These are phyloP conservation scores for Diaporthe sp. DNA, from an alignment of 2,329 filamentous ascomycete genomes.

Conservation along the genomic window DNA sequence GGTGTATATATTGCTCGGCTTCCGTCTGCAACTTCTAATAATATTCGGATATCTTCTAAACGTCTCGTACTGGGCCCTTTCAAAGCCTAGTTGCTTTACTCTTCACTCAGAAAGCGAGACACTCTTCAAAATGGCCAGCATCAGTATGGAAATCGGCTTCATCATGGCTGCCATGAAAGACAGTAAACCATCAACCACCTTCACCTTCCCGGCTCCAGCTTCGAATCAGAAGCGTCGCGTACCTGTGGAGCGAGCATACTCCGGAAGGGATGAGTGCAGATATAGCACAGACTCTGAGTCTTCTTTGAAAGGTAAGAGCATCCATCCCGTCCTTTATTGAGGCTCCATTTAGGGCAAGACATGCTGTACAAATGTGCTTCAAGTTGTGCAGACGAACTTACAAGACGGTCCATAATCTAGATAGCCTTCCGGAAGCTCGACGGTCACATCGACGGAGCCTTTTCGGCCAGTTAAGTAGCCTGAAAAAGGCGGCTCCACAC, in stretches of 20 bases:
- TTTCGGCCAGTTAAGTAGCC: background rate
- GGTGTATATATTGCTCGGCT: constrained; percentile 4
- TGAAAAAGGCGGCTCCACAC: background rate
- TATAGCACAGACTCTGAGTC: constrained; percentile 31
- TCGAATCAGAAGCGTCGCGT: background rate
- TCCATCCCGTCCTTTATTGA: background rate
- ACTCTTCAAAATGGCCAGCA: constrained; percentile 1
- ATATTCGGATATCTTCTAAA: too few species aligned
- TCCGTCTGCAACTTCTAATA: background rate
- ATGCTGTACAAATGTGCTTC: background rate
- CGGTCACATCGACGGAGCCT: background rate
- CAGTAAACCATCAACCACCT: background rate
- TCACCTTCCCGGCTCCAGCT: background rate
- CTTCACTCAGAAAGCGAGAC: background rate
- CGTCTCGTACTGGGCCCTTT: background rate
- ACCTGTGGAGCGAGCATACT: background rate
- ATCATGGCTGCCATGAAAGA: constrained; percentile 34
- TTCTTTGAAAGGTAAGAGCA: constrained; percentile 19
- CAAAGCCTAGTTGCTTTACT: background rate
- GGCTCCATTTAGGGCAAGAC: background rate
- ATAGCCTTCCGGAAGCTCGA: background rate
- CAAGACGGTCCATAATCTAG: background rate
- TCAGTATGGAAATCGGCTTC: constrained; percentile 24
- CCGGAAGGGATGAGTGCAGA: background rate
- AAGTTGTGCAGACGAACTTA: background rate